Evolutionary conservation across 768 basidiomycete genomes (phyloP).

Genomic region (Terana coerulea): DNA sequence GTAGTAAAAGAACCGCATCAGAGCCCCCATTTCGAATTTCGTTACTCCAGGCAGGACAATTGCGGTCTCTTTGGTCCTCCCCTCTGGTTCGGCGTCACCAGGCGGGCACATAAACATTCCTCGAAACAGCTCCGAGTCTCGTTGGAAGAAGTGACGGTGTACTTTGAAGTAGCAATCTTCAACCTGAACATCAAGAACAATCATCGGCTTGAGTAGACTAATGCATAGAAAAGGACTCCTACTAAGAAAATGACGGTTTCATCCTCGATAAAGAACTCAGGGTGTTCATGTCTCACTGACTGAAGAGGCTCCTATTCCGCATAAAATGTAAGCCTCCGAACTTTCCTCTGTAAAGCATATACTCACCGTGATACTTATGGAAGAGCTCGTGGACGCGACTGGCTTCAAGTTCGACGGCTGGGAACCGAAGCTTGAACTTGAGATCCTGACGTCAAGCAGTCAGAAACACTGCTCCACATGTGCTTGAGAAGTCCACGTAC

Average conservation of each 20-base stretch:
- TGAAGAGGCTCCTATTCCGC: not conserved
- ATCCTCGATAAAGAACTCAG: constrained; percentile 21
- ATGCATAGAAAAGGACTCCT: not conserved
- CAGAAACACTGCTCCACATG: too few relatives aligned
- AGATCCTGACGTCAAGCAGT: too few relatives aligned
- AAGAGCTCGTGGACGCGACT: too few relatives aligned
- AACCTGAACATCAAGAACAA: constrained; percentile 28
- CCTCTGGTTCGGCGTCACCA: constrained; percentile 22
- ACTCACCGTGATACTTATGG: too few relatives aligned
- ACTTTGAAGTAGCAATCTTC: constrained; percentile 33
- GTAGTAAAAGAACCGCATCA: constrained; percentile 33
- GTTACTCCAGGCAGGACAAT: constrained; percentile 29
- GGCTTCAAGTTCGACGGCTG: too few relatives aligned
- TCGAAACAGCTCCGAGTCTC: constrained; percentile 32
- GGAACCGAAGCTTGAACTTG: too few relatives aligned
- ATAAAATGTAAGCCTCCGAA: not conserved
- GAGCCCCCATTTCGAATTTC: constrained; percentile 27
- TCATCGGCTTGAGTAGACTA: not conserved
- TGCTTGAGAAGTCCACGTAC: too few relatives aligned
- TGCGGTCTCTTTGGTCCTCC: constrained; percentile 25
- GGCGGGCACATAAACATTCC: constrained; percentile 31
- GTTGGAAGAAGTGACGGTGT: constrained; percentile 32
- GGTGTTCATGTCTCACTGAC: constrained; percentile 7
- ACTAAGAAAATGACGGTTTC: constrained; percentile 19
- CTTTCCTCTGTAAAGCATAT: not conserved